These are phyloP conservation scores for Boletus bicolor DNA, from an alignment of 768 basidiomycete species.

Conservation along the genomic window DNA sequence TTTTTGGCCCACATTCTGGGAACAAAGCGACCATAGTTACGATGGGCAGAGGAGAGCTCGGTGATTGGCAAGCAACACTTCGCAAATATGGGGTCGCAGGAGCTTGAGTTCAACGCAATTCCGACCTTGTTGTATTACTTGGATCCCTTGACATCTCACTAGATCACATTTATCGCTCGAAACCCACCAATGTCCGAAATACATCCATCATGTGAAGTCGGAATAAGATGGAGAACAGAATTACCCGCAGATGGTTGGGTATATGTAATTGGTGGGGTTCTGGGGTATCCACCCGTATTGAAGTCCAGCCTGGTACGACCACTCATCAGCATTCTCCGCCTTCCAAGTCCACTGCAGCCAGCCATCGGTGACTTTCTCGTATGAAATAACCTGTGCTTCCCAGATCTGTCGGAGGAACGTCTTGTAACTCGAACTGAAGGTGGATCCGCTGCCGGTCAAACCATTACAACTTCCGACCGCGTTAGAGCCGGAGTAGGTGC, in stretches of 20 bases:
- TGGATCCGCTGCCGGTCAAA: conserved; percentile 67
- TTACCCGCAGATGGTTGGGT: conserved; percentile 61
- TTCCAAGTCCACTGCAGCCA: conserved; percentile 90
- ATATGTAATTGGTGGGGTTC: conserved; percentile 46
- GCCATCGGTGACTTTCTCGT: conserved; percentile 58
- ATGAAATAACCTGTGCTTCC: conserved; percentile 80
- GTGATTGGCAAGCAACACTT: conserved; percentile 60
- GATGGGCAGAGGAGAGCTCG: conserved; percentile 79
- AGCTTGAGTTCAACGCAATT: conserved; percentile 8
- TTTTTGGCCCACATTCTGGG: conserved; percentile 65
- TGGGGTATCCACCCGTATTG: conserved; percentile 81
- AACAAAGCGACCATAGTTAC: conserved; percentile 75
- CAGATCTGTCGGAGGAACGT: conserved; percentile 76
- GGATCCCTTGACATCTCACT: neutral
- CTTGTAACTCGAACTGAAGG: conserved; percentile 77
- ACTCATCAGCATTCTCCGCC: conserved; percentile 79
- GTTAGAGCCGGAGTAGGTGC: conserved; percentile 59
- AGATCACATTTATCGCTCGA: neutral
- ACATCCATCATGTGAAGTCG: neutral
- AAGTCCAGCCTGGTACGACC: conserved; percentile 85
- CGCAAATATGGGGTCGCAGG: conserved; percentile 64
- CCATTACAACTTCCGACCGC: conserved; percentile 71
- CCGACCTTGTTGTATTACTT: neutral
- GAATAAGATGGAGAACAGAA: neutral
- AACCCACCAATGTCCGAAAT: conserved; percentile 1